Base-by-base conservation (phyloP, 2,329 filamentous ascomycete genomes). In the Penicillium corylophilum region DNA sequence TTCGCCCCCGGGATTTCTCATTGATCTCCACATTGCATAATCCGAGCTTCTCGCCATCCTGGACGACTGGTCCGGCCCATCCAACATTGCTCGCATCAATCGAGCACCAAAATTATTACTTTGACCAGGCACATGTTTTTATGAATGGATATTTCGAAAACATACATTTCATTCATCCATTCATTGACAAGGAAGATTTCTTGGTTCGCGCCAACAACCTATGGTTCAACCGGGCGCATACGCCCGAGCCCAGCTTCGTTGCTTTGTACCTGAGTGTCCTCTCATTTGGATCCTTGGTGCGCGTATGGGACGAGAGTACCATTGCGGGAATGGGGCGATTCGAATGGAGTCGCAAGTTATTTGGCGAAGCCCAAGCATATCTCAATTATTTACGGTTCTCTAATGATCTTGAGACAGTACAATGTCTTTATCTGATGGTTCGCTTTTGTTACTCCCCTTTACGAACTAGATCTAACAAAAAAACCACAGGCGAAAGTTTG, bases 101-200 rank as follows among this genome's bases (percentile, higher is more conserved):
- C 23, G 62, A 66, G 12, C 64, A 63, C 4, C 65, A 67, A 10
- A 70, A 71, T n/a, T 73, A 70, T 49, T 71, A 77, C 41, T 75
- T 75, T 45, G 71, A 72, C 1, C 72, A 79, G 40, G 76, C 75
- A 6, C 73, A 74, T 50, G 60, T 70, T 1, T 79, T 79, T 29
- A 65, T 79, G 45, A 73, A 77, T 52, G 72, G 70, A 12, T 79
- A 78, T 63, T 79, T 79, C 48, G 72, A 75, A 12, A 77, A 74
- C 29, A 70, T 79, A 5, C 77, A 79, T 53, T 75, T 75, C 49
- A 71, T 79, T 12, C 75, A 79, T 33, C 77, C 77, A 0, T 70
- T 79, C 3, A 70, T 79, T 18, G 76, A 79, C 45, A 78, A 78
- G 60, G 68, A 72, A 7, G 63, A 67, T 18, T 79, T 79, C 31